Conservation (phyloP, 1,139 yeast species). For the Zygotorulaspora mrakii region DNA sequence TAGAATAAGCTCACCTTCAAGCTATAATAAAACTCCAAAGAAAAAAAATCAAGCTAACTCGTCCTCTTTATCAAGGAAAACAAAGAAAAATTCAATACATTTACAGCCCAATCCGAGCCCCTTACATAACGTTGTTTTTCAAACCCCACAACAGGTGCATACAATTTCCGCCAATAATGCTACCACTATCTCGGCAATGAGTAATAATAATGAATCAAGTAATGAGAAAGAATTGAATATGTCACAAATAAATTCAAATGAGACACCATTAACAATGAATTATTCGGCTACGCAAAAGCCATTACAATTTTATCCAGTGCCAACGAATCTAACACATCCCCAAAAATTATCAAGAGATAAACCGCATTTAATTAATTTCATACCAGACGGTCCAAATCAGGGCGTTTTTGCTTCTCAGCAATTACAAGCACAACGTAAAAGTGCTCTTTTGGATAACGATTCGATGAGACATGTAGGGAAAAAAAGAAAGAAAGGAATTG, state of each 20-base stretch:
- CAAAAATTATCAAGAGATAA: conserved; percentile 11
- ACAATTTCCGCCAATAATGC: conserved; percentile 15
- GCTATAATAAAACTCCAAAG: conserved; percentile 37
- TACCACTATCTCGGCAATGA: conserved; percentile 18
- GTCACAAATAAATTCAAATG: conserved; percentile 13
- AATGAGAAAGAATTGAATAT: conserved; percentile 17
- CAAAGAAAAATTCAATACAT: conserved; percentile 17
- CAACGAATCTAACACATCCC: conserved; percentile 23
- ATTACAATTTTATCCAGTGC: conserved; percentile 34
- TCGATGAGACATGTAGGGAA: conserved; percentile 8
- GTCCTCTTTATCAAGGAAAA: conserved; percentile 27
- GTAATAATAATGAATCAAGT: conserved; percentile 15
- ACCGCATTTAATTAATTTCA: conserved; percentile 14
- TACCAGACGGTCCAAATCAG: conserved; percentile 16
- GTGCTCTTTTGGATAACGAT: conserved; percentile 8
- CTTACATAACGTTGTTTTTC: conserved; percentile 33
- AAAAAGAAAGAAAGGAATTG: conserved; percentile 12
- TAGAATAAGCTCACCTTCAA: conserved; percentile 32
- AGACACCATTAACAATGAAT: conserved; percentile 24
- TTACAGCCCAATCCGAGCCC: conserved; percentile 35
- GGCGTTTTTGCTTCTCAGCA: conserved; percentile 8
- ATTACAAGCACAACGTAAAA: conserved; percentile 6
- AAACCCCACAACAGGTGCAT: conserved; percentile 32
- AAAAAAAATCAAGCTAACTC: conserved; percentile 25
- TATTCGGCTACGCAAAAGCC: conserved; percentile 36